Base-by-base conservation (phyloP, 495 filamentous ascomycete species). In the Daldinia bambusicola region DNA sequence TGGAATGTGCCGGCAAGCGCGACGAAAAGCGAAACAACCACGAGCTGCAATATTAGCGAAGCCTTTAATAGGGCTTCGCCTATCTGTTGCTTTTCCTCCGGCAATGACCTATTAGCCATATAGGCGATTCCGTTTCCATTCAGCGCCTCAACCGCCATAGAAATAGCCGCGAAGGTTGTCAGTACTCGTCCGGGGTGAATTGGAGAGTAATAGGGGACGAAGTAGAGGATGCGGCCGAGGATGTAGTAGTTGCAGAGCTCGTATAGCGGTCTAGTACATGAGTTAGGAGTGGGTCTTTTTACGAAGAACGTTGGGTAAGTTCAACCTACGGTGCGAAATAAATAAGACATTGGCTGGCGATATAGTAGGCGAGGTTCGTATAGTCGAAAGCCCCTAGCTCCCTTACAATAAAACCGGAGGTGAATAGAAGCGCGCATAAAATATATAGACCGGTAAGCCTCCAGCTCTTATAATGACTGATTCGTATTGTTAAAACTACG, bases 181-280 rank as follows among this genome's bases (percentile, higher is more conserved):
- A 92, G 82, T 18, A 93, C 91, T 1, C 91, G 88, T 2, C 90
- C 91, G 0, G 92, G 92, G 75, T 94, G 90, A 60, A 94, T 89
- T 0, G 91, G 91, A 0, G 91, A 89, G 67, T 90, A 85, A 67
- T 93, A 90, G 0, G 92, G 92, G 34, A 92, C 88, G 79, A 93
- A 93, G 80, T 91, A 92, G 4, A 95, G 83, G 55, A 91, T 87
- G 6, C 92, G 89, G 26, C 90, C 92, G 20, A 95, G 87, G 59
- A 90, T 86, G 70, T 92, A 84, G 78, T 93, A 95, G 76, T 95
- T 92, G 31, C 88, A 84, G 0, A 89, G 86, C 69, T 92, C 90
- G 67, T 91, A 91, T 51, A 94, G 79, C 6, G 92, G 92, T 6
- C 89, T 91, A 55, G 5, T 37, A 59, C 7, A 18, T 52, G 37